Conservation (phyloP, 78 protist species). For the Monosiga brevicollis region DNA sequence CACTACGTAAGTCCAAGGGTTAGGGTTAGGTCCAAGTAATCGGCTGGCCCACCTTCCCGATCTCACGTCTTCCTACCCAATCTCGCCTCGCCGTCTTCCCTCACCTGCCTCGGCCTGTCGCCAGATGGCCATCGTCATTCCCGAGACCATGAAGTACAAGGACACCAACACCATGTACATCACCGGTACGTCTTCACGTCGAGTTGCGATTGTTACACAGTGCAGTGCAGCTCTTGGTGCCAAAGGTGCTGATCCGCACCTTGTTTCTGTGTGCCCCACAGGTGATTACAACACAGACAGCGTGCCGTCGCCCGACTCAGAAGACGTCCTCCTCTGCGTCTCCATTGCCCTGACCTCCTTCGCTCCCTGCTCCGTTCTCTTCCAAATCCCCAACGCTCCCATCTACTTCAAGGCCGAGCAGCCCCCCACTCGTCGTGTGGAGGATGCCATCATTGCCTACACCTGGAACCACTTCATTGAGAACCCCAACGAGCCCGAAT, state of each 20-base stretch:
- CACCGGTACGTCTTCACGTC: background rate
- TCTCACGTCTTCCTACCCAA: too few relatives aligned
- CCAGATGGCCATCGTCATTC: background rate
- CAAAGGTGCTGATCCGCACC: too few relatives aligned
- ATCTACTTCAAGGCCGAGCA: background rate
- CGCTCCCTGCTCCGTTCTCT: background rate
- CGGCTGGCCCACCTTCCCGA: too few relatives aligned
- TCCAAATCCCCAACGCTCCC: slow-evolving; percentile 5
- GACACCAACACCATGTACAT: background rate
- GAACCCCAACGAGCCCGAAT: slow-evolving; percentile 14
- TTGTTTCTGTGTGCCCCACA: too few relatives aligned
- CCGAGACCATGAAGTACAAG: background rate
- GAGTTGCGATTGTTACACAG: too few relatives aligned
- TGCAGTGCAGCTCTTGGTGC: too few relatives aligned
- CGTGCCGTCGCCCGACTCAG: background rate
- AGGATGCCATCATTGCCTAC: slow-evolving; percentile 45
- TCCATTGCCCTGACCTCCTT: background rate
- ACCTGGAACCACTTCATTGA: slow-evolving; percentile 52
- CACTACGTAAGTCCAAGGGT: background rate
- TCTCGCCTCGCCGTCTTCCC: too few relatives aligned
- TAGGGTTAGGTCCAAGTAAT: too few relatives aligned
- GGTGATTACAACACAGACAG: background rate
- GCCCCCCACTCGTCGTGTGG: slow-evolving; percentile 5
- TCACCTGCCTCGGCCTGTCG: too few relatives aligned
- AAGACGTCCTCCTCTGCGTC: background rate